Base-by-base conservation (phyloP, 148 eudicot species). In the Chenopodium album region DNA sequence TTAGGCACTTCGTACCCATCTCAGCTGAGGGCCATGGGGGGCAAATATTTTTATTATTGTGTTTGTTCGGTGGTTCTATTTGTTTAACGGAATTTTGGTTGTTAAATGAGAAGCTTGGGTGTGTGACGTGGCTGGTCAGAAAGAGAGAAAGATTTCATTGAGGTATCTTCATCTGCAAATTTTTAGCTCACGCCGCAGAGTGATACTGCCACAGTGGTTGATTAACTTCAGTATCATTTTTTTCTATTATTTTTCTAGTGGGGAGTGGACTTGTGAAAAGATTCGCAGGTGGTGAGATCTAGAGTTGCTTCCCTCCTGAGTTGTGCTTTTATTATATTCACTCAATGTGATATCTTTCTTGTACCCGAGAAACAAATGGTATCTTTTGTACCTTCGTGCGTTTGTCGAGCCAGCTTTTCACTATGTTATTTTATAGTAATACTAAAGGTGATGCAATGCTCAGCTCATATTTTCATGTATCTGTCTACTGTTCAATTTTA, bases 261-360 rank as follows among this genome's bases (percentile, higher is more conserved):
- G 54, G 31, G 54, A 44, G 13, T 44, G 52, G 23, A 19, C 20
- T 72, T 41, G 47, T 22, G 19, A 20, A 20, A 72, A 41, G n/a
- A 72, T 52, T n/a, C 26, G 8, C 13, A 46, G 3, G 14, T 76
- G 28, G 68, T 60, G 79, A 50, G 8, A 13, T 60, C 50, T 63
- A 9, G 22, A 62, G 31, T 62, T 23, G 72, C 41, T n/a, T 54
- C 44, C 22, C 32, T 20, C 50, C 10, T 77, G 48, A 37, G 69
- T 46, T 78, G n/a, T 66, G 7, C 64, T 9, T 46, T 4, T 20
- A 44, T 37, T 65, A 4, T 73, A 32, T 48, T 41, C 78, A 11
- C 66, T 31, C 50, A 50, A 75, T 48, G 66, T 75, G 65, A 20
- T 77, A 22, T 41, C 56, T 72, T 72, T 72, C 17, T 46, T 44